Base-by-base conservation (phyloP, 108 stramenopile species). In the Craspedostauros australis region DNA sequence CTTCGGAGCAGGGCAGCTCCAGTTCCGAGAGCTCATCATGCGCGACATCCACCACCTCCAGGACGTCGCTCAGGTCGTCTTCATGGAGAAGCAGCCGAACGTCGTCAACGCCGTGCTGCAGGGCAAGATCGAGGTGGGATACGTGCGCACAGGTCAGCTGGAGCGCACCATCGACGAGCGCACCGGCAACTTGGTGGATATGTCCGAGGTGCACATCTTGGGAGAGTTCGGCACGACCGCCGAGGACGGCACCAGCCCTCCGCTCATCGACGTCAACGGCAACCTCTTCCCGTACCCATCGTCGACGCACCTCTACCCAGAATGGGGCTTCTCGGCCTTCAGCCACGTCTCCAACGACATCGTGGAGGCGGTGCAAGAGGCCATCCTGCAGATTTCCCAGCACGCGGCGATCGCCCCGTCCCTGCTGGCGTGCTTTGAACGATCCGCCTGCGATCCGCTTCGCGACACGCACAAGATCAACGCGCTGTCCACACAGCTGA, bases 121-220 rank as follows among this genome's bases (percentile, higher is more conserved):
- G 24, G 48, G 48, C 7, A n/a, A 50, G 5, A 15, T 50, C 15
- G 48, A 50, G 7, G 48, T 50, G 7, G 48, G 48, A 50, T 50
- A 30, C n/a, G 48, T 50, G 24, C 48, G 48, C 5, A 50, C 48
- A 14, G 48, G 30, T 50, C 48, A 50, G 24, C 14, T 50, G 30
- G 48, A 50, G 30, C 48, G 48, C 5, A 36, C 11, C 12, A 8
- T 18, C 18, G 15, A 44, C 18, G 15, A 8, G 12, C 11, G n/a
- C 8, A 18, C 43, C 11, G 34, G 34, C 9, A 12, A 36, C 11
- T 12, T 12, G 12, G 9, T 36, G 34, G 34, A 36, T 36, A 36
- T 36, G 34, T 11, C 11, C 12, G 11, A 11, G 12, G 34, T 36
- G 11, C 9, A 12, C 9, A 36, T 36, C 12, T 11, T 36, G 9